phyloP scores from a whole-genome alignment of 257 asterid species.

The Salvia miltiorrhiza region DNA sequence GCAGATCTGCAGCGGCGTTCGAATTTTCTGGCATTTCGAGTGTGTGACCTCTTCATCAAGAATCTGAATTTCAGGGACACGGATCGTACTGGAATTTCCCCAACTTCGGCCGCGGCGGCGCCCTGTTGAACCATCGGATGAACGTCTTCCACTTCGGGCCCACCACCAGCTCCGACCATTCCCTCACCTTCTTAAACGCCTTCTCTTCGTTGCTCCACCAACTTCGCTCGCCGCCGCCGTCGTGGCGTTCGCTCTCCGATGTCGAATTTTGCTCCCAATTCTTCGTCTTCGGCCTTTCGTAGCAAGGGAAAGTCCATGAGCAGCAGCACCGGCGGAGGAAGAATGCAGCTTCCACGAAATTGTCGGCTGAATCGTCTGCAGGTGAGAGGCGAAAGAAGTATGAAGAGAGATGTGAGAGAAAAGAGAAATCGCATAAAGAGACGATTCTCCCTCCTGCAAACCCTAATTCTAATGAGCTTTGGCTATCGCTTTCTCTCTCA shows the following conservation, averaged over 20 bases:
- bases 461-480: constrained; percentile 20
- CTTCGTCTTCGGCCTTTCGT: too few species aligned
- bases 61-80: too few species aligned
- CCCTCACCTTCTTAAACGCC: too few species aligned
- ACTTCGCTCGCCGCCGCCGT: too few species aligned
- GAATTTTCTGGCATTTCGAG: too few species aligned
- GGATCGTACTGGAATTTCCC: constrained; percentile 77
- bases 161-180: too few species aligned
- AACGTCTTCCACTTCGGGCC: constrained; percentile 96
- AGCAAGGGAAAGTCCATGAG: constrained; percentile 50
- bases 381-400: constrained; percentile 36
- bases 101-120: constrained; percentile 34
- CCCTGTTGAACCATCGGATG: constrained; percentile 63
- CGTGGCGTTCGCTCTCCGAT: too few species aligned
- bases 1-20: too few species aligned
- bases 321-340: constrained; percentile 56
- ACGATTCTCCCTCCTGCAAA: constrained; percentile 9
- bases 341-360: constrained; percentile 36
- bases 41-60: too few species aligned
- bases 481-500: neutral
- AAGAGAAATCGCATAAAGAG: neutral
- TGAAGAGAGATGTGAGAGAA: neutral
- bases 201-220: too few species aligned
- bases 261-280: too few species aligned
- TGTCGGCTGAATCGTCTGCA: constrained; percentile 26